A percentile compares a stretch with the other conserved stretches of the same genome.
phyloP scores from a whole-genome alignment of 768 basidiomycete genomes.

The Cyclocybe cylindracea region DNA sequence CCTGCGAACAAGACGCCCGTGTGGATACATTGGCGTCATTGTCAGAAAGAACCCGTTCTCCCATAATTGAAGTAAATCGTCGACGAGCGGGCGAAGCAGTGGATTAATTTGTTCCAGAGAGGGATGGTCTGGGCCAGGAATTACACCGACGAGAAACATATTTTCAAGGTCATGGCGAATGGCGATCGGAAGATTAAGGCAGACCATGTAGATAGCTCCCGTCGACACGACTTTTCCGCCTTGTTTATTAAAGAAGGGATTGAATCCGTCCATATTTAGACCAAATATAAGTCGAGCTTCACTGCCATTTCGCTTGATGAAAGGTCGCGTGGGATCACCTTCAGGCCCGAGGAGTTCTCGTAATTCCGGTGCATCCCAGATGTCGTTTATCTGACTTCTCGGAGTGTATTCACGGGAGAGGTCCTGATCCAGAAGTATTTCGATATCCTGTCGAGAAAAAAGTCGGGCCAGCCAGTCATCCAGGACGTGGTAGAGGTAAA shows the following conservation, averaged over 20 bases:
- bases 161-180: slow-evolving; percentile 30
- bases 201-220: slow-evolving; percentile 26
- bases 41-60: slow-evolving; percentile 25
- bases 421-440: too few relatives aligned
- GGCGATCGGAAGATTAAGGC: slow-evolving; percentile 32
- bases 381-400: too few relatives aligned
- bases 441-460: too few relatives aligned
- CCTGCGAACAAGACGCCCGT: slow-evolving; percentile 24
- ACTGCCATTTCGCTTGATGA: too few relatives aligned
- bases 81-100: slow-evolving; percentile 34
- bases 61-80: slow-evolving; percentile 32
- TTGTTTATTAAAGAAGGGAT: slow-evolving; percentile 27
- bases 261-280: slow-evolving; percentile 26
- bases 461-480: too few relatives aligned
- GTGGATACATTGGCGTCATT: slow-evolving; percentile 12
- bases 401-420: too few relatives aligned
- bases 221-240: slow-evolving; percentile 22
- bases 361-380: too few relatives aligned
- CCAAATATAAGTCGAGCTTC: too few relatives aligned
- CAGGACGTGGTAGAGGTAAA: too few relatives aligned
- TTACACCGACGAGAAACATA: slow-evolving; percentile 31
- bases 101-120: slow-evolving; percentile 31
- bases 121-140: slow-evolving; percentile 25
- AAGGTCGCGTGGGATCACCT: too few relatives aligned
- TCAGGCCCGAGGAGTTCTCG: too few relatives aligned